Evolutionary conservation across 108 stramenopile species (phyloP).

Genomic region (Cyclotella baltica): DNA sequence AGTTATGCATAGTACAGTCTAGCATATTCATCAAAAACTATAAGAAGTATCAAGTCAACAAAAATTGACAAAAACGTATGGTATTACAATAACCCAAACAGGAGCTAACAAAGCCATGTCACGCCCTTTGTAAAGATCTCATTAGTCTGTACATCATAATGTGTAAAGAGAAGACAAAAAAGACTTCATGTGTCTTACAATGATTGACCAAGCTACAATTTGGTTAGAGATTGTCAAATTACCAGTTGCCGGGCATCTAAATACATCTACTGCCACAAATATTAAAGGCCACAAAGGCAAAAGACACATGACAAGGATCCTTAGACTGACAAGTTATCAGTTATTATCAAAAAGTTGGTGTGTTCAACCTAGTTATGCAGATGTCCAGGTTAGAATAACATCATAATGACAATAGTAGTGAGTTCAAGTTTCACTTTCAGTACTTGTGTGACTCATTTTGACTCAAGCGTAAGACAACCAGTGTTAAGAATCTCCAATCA

Average conservation of each 20-base stretch:
- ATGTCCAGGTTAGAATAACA: background rate
- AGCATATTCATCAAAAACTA: background rate
- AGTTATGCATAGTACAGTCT: background rate
- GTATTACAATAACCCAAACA: too few relatives aligned
- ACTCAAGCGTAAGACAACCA: slow-evolving; percentile 37
- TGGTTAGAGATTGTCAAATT: slow-evolving; percentile 32
- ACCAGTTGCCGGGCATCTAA: too few relatives aligned
- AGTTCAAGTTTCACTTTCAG: slow-evolving; percentile 32
- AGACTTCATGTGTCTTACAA: too few relatives aligned
- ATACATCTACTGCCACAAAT: background rate
- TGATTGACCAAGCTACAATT: slow-evolving; percentile 26
- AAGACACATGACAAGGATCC: background rate
- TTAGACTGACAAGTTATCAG: background rate
- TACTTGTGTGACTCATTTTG: slow-evolving; percentile 16
- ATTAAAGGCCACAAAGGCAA: too few relatives aligned
- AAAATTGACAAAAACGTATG: background rate
- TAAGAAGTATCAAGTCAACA: too few relatives aligned
- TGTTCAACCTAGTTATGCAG: slow-evolving; percentile 15
- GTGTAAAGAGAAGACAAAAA: background rate
- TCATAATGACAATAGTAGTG: slow-evolving; percentile 49
- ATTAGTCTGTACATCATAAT: background rate
- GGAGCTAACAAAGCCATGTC: background rate
- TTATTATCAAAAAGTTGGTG: background rate
- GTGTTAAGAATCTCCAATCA: slow-evolving; percentile 49
- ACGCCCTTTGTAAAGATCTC: background rate